A percentile compares a stretch with the other conserved stretches of the same genome.
Conservation (phyloP, 2,329 filamentous ascomycete genomes). For the Metarhizium rileyi region DNA sequence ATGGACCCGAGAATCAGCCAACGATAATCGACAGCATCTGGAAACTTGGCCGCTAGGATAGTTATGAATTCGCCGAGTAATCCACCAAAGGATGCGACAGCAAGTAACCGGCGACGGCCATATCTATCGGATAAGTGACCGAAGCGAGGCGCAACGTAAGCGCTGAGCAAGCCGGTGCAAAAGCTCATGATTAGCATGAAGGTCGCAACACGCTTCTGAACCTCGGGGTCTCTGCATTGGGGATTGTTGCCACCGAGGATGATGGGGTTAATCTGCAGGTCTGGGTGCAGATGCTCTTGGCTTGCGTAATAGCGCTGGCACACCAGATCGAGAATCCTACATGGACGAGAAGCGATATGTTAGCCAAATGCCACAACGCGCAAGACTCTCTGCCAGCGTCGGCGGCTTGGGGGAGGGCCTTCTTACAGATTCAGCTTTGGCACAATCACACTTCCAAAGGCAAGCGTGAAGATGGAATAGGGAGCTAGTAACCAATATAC, state of each 20-base stretch:
- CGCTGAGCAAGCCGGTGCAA: slow-evolving; percentile 66
- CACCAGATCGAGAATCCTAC: slow-evolving; percentile 65
- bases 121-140: slow-evolving; percentile 81
- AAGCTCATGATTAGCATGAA: slow-evolving; percentile 73
- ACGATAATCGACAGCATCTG: slow-evolving; percentile 63
- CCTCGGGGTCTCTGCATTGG: slow-evolving; percentile 70
- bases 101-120: slow-evolving; percentile 67
- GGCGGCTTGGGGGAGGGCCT: slow-evolving; percentile 14
- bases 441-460: slow-evolving; percentile 77
- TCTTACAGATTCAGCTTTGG: slow-evolving; percentile 73
- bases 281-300: slow-evolving; percentile 46
- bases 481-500: slow-evolving; percentile 77
- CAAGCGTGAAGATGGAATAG: slow-evolving; percentile 72
- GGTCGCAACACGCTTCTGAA: slow-evolving; percentile 65
- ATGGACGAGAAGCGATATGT: not conserved
- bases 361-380: not conserved
- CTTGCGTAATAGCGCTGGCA: slow-evolving; percentile 77
- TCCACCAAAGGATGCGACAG: slow-evolving; percentile 64
- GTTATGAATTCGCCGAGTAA: slow-evolving; percentile 66
- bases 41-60: slow-evolving; percentile 67
- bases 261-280: slow-evolving; percentile 35
- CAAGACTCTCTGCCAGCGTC: not conserved
- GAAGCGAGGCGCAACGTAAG: slow-evolving; percentile 71
- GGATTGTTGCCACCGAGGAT: slow-evolving; percentile 60
- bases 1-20: slow-evolving; percentile 69